These are phyloP conservation scores for Phlebiopsis gigantea DNA, from an alignment of 768 basidiomycete genomes.

Conservation along the genomic window DNA sequence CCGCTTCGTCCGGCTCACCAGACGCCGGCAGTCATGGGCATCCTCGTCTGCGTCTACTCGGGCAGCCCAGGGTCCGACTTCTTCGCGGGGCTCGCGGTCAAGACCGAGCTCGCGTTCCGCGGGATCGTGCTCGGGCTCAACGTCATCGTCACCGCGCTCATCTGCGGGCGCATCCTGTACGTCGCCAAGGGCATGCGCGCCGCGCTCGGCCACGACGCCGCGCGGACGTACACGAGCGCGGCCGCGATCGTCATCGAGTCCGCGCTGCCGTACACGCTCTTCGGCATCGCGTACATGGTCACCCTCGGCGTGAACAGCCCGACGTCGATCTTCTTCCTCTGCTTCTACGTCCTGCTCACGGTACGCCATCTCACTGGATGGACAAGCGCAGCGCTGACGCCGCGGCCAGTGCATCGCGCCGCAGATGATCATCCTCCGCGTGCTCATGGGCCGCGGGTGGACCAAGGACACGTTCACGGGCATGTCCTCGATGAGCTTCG, in stretches of 20 bases:
- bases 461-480: constrained; percentile 19
- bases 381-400: background rate
- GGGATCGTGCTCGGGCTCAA: constrained; percentile 36
- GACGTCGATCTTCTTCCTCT: constrained; percentile 29
- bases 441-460: constrained; percentile 27
- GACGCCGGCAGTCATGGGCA: constrained; percentile 25
- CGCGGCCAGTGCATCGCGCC: constrained; percentile 29
- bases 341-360: background rate
- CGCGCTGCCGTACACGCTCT: constrained; percentile 35
- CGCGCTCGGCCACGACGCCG: constrained; percentile 27
- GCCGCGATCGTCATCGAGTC: constrained; percentile 37
- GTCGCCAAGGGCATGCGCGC: constrained; percentile 26
- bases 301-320: constrained; percentile 31
- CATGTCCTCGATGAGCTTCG: background rate
- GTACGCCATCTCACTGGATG: background rate
- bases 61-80: constrained; percentile 35
- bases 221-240: constrained; percentile 33
- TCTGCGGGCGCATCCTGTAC: constrained; percentile 32
- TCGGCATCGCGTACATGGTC: constrained; percentile 35
- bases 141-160: constrained; percentile 34
- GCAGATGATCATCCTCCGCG: constrained; percentile 30
- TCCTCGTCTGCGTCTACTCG: constrained; percentile 33
- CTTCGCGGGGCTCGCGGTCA: constrained; percentile 32
- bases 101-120: constrained; percentile 36
- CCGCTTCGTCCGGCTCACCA: background rate